Evolutionary conservation across 441 rosid genomes (phyloP).

Genomic region (Lepidium campestre): DNA sequence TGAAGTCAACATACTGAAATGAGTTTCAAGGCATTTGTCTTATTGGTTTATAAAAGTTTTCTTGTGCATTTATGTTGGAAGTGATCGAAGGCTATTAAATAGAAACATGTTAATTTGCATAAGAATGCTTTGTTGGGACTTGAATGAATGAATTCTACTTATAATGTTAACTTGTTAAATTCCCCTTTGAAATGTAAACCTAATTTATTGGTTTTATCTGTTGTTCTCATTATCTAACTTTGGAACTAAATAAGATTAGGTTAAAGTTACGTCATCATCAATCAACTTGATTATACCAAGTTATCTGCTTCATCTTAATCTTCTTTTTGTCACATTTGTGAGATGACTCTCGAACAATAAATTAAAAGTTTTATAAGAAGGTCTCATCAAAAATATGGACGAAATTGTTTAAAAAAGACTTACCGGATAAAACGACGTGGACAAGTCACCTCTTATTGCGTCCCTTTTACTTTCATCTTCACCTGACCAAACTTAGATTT

Average conservation of each 20-base stretch:
- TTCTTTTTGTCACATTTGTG: constrained; percentile 19
- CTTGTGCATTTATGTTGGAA: too few relatives aligned
- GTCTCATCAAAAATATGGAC: not conserved
- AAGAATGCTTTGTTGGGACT: too few relatives aligned
- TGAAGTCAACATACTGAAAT: too few relatives aligned
- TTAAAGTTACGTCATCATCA: constrained; percentile 15
- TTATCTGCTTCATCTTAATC: not conserved
- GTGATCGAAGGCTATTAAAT: too few relatives aligned
- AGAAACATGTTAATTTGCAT: too few relatives aligned
- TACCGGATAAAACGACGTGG: constrained; percentile 15
- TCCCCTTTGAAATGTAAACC: not conserved
- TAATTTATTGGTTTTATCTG: not conserved
- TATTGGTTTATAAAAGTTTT: too few relatives aligned
- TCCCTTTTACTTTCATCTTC: constrained; percentile 31
- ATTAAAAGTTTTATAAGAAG: not conserved
- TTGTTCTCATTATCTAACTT: not conserved
- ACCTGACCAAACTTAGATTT: constrained; percentile 20
- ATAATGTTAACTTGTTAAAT: not conserved
- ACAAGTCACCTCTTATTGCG: constrained; percentile 31
- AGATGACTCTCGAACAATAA: constrained; percentile 18
- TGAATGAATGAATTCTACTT: too few relatives aligned
- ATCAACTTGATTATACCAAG: constrained; percentile 8
- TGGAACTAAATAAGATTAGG: constrained; percentile 12
- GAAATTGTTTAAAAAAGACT: not conserved
- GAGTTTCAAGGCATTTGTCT: too few relatives aligned